phyloP scores from a whole-genome alignment of 805 yeast species.

The Wickerhamiella qilinensis region DNA sequence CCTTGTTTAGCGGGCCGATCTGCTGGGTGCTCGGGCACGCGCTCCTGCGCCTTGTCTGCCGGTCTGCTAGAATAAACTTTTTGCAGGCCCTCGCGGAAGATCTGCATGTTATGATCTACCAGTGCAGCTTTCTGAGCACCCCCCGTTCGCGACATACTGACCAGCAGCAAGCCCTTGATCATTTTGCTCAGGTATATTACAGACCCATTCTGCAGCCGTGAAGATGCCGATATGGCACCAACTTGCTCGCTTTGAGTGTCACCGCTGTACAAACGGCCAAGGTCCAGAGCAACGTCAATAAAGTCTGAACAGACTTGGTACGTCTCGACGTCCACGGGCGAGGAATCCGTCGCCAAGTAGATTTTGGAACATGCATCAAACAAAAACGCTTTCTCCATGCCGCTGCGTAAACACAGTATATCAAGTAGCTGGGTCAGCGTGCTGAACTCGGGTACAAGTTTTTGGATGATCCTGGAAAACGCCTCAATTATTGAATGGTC shows the following conservation, averaged over 20 bases:
- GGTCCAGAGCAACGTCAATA: constrained; percentile 82
- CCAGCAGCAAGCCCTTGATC: constrained; percentile 85
- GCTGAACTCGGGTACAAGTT: constrained; percentile 76
- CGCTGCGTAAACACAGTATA: constrained; percentile 71
- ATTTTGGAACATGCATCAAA: constrained; percentile 87
- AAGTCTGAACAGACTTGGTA: constrained; percentile 96
- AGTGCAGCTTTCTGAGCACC: constrained; percentile 39
- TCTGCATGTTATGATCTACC: constrained; percentile 76
- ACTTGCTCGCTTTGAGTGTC: constrained; percentile 2
- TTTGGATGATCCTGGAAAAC: constrained; percentile 82
- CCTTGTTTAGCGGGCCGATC: no score
- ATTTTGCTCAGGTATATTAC: constrained; percentile 72
- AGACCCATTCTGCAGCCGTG: constrained; percentile 70
- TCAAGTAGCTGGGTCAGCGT: constrained; percentile 78
- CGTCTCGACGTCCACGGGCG: constrained; percentile 88
- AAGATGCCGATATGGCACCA: constrained; percentile 14
- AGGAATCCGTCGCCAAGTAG: constrained; percentile 89
- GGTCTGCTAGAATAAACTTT: constrained; percentile 8
- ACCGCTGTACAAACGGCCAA: constrained; percentile 32
- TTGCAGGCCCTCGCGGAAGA: constrained; percentile 52
- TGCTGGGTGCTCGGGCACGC: neutral
- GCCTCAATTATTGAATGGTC: constrained; percentile 96
- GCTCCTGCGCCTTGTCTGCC: neutral
- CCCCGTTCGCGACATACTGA: constrained; percentile 65
- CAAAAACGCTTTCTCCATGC: constrained; percentile 81